Conservation (phyloP, 768 basidiomycete genomes). For the Boletus rubescentipes region DNA sequence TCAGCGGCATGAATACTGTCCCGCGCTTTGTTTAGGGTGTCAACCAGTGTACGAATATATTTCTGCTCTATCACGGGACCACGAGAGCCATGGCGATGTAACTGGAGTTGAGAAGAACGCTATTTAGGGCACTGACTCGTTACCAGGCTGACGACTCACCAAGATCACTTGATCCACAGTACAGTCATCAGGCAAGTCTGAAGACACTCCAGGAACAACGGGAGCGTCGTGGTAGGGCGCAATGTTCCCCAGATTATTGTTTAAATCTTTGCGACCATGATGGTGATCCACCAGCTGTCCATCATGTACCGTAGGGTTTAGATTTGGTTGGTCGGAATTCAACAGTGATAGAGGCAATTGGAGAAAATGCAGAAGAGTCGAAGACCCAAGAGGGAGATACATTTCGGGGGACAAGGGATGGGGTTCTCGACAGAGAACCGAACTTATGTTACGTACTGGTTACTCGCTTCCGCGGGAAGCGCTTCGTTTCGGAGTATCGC, state of each 20-base stretch:
- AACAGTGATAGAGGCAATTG: conserved; percentile 9
- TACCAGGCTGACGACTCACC: conserved; percentile 21
- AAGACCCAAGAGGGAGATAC: conserved; percentile 16
- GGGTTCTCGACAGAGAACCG: too few species aligned
- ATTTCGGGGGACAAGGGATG: conserved; percentile 2
- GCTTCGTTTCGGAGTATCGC: too few species aligned
- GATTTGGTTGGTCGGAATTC: not conserved
- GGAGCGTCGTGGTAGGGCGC: conserved; percentile 39
- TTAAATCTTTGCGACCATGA: not conserved
- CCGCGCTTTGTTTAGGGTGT: conserved; percentile 27
- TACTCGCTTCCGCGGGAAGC: too few species aligned
- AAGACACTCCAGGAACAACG: conserved; percentile 25
- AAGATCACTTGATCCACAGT: conserved; percentile 41
- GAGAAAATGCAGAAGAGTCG: conserved; percentile 11
- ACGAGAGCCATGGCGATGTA: conserved; percentile 44
- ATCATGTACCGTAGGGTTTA: not conserved
- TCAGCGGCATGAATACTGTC: conserved; percentile 26
- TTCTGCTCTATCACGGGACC: conserved; percentile 30
- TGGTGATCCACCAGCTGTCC: not conserved
- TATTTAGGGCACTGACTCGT: not conserved
- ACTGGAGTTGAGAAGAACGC: conserved; percentile 19
- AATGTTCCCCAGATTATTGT: conserved; percentile 33
- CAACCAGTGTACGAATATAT: conserved; percentile 32
- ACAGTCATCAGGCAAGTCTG: conserved; percentile 38
- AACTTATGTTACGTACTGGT: too few species aligned